phyloP scores from a whole-genome alignment of 1,284 basidiomycete species.

The Amylostereum areolatum region DNA sequence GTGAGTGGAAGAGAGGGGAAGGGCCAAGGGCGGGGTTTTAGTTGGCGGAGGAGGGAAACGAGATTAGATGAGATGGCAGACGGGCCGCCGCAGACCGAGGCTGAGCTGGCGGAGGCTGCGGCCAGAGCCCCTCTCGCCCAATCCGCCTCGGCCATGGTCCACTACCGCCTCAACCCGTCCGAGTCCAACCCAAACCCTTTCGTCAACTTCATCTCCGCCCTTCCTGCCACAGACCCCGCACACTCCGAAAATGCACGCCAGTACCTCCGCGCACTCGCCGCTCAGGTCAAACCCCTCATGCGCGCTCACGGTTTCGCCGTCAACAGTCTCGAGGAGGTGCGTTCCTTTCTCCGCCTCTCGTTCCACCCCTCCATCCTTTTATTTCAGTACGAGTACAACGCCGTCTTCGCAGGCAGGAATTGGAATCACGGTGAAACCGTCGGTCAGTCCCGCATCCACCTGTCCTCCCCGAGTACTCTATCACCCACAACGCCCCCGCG shows the following conservation, averaged over 20 bases:
- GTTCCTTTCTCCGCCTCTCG: conserved; percentile 8
- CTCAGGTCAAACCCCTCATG: conserved; percentile 78
- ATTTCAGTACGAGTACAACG: conserved; percentile 66
- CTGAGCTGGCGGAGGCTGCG: too few species aligned
- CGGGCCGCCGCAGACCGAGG: too few species aligned
- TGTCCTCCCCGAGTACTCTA: background rate
- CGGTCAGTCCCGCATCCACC: conserved; percentile 34
- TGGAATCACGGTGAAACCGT: conserved; percentile 77
- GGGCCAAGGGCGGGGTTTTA: background rate
- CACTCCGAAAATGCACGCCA: conserved; percentile 57
- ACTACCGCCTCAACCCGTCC: conserved; percentile 61
- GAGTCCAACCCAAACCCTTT: conserved; percentile 68
- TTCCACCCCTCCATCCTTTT: background rate
- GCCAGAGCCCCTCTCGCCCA: background rate
- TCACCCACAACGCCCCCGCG: too few species aligned
- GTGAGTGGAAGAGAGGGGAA: background rate
- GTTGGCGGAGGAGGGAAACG: too few species aligned
- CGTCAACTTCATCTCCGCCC: conserved; percentile 67
- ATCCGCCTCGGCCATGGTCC: conserved; percentile 48
- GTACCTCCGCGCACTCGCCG: conserved; percentile 67
- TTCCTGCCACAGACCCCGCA: conserved; percentile 35
- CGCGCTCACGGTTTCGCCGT: conserved; percentile 67
- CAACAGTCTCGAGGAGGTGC: conserved; percentile 76
- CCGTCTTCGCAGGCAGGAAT: conserved; percentile 72
- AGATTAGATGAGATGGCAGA: too few species aligned